Evolutionary conservation across 1,284 basidiomycete species (phyloP).

Genomic region (Trichosporon sp.): DNA sequence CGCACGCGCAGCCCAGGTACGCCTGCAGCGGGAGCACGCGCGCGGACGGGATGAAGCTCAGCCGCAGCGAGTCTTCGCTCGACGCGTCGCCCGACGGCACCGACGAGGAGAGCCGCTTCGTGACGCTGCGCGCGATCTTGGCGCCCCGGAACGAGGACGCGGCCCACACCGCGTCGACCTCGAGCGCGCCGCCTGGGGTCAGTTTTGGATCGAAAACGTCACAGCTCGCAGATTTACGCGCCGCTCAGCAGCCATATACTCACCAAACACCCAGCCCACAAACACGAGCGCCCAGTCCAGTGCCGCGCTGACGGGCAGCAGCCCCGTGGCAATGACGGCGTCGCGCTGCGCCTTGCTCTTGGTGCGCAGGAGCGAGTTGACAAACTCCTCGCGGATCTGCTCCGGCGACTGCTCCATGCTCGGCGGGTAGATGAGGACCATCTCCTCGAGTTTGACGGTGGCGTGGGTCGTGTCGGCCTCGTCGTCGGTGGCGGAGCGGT

Average conservation of each 20-base stretch:
- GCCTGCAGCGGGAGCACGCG: slow-evolving; percentile 8
- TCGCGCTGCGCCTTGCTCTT: slow-evolving; percentile 25
- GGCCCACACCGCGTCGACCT: slow-evolving; percentile 23
- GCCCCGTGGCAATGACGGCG: slow-evolving; percentile 22
- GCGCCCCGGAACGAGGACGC: slow-evolving; percentile 20
- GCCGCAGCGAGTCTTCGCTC: slow-evolving; percentile 6
- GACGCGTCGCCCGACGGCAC: not conserved
- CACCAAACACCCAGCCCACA: slow-evolving; percentile 25
- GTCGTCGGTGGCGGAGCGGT: not conserved
- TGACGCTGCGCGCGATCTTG: slow-evolving; percentile 22
- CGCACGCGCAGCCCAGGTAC: slow-evolving; percentile 14
- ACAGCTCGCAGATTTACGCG: not conserved
- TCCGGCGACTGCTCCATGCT: slow-evolving; percentile 12
- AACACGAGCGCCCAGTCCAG: slow-evolving; percentile 23
- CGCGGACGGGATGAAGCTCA: slow-evolving; percentile 5
- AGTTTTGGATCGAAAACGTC: not conserved
- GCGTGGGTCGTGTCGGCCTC: slow-evolving; percentile 5
- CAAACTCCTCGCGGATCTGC: slow-evolving; percentile 19
- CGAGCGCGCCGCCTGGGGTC: slow-evolving; percentile 18
- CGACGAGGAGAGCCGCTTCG: slow-evolving; percentile 18
- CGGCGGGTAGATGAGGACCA: slow-evolving; percentile 25
- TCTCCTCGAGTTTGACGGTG: slow-evolving; percentile 22
- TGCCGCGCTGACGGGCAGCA: slow-evolving; percentile 16
- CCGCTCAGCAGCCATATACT: not conserved
- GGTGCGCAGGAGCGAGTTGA: slow-evolving; percentile 22